These are phyloP conservation scores for Cercospora sp. DNA, from an alignment of 2,329 filamentous ascomycete genomes.

Conservation along the genomic window DNA sequence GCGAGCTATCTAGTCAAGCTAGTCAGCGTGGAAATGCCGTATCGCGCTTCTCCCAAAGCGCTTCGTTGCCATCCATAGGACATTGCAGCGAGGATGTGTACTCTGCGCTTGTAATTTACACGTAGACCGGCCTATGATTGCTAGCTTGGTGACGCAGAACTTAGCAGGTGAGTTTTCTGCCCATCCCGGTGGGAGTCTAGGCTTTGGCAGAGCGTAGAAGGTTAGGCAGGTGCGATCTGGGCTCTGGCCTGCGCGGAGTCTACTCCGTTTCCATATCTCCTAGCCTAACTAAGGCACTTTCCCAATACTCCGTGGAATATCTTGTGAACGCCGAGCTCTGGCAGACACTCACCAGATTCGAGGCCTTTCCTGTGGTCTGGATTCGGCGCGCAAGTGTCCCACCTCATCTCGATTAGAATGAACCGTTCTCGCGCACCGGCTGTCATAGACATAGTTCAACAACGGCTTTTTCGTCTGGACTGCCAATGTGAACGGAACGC, in stretches of 20 bases:
- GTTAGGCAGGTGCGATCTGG: too few species aligned
- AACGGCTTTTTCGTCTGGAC: too few species aligned
- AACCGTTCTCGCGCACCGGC: too few species aligned
- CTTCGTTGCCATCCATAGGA: too few species aligned
- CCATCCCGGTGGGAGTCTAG: too few species aligned
- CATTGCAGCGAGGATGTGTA: too few species aligned
- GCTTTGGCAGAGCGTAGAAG: not conserved
- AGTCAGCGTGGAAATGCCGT: not conserved
- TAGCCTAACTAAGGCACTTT: not conserved
- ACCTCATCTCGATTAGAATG: too few species aligned
- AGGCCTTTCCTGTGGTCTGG: not conserved
- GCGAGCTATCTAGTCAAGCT: too few species aligned
- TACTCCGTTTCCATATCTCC: not conserved
- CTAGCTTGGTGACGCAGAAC: not conserved
- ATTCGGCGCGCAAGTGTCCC: too few species aligned
- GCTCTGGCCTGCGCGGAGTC: not conserved
- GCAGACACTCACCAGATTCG: not conserved
- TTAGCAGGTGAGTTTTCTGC: not conserved
- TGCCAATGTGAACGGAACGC: too few species aligned
- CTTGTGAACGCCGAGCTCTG: not conserved
- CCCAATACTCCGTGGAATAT: not conserved
- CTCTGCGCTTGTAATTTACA: too few species aligned
- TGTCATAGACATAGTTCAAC: too few species aligned
- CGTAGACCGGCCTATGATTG: not conserved
- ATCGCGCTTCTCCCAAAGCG: not conserved